These are phyloP conservation scores for Zostera marina DNA, from an alignment of 116 monocot species.

Conservation along the genomic window DNA sequence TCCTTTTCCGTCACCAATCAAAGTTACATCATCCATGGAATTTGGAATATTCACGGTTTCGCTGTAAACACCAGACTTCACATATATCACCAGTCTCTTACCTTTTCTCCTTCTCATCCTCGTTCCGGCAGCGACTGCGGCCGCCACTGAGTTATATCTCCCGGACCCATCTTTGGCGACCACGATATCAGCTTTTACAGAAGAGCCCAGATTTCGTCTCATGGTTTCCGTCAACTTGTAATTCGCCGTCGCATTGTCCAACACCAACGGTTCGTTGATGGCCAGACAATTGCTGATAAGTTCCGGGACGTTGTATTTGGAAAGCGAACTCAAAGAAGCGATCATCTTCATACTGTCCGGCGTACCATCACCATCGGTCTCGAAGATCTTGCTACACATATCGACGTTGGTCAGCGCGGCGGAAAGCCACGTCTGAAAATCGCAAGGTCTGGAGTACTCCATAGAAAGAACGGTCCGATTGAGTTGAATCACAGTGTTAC, in stretches of 20 bases:
- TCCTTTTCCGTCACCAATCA: conserved; percentile 64
- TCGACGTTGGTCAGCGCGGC: conserved; percentile 68
- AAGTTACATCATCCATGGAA: conserved; percentile 26
- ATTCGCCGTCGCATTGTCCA: neutral
- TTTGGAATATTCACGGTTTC: conserved; percentile 42
- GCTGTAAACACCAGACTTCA: conserved; percentile 54
- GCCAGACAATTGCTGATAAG: conserved; percentile 79
- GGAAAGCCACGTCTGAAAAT: conserved; percentile 75
- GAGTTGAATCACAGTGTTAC: conserved; percentile 53
- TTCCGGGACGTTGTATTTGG: conserved; percentile 38
- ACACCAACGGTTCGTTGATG: conserved; percentile 22
- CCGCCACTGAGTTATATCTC: conserved; percentile 25
- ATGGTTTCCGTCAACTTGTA: neutral
- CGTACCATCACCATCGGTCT: conserved; percentile 22
- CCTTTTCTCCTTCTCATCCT: conserved; percentile 3
- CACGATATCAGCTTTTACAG: conserved; percentile 13
- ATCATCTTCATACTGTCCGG: neutral
- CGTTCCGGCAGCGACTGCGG: conserved; percentile 25
- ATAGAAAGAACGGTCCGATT: conserved; percentile 38
- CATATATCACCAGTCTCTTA: conserved; percentile 33
- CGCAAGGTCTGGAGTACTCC: conserved; percentile 13
- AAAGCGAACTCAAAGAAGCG: conserved; percentile 11
- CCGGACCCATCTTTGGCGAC: conserved; percentile 51
- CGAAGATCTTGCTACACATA: conserved; percentile 43
- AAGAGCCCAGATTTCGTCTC: too few species aligned